These are phyloP conservation scores for Populus pruinosa DNA, from an alignment of 345 rosid species.

Conservation along the genomic window DNA sequence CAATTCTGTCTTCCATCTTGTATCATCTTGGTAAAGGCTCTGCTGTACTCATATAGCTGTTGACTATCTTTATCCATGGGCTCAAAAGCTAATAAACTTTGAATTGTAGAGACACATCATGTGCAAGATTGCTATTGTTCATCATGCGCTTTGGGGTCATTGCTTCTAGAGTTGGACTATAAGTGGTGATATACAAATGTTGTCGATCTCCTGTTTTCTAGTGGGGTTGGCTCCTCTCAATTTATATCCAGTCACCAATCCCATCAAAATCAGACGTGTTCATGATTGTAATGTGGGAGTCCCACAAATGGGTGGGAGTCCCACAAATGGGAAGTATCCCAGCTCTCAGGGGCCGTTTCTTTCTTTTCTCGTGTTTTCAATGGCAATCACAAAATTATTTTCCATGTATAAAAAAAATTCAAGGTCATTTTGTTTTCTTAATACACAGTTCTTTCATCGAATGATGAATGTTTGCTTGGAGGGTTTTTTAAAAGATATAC, in stretches of 20 bases:
- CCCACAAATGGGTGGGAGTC: slow-evolving; percentile 16
- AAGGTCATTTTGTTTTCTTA: no score
- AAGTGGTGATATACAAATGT: background rate
- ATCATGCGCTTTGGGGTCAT: slow-evolving; percentile 22
- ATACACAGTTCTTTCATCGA: no score
- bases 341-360: background rate
- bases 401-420: no score
- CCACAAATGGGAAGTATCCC: slow-evolving; percentile 14
- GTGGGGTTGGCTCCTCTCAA: background rate
- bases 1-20: slow-evolving; percentile 16
- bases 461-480: no score
- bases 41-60: background rate
- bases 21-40: slow-evolving; percentile 15
- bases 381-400: background rate
- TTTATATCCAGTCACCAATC: background rate
- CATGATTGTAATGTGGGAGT: background rate
- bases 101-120: slow-evolving; percentile 32
- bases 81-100: background rate
- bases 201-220: background rate
- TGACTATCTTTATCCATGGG: background rate
- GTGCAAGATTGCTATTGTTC: slow-evolving; percentile 27
- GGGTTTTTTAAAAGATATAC: no score
- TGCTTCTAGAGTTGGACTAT: slow-evolving; percentile 14
- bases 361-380: background rate
- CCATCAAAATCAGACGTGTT: background rate